These are phyloP conservation scores for Penicillium thymicola DNA, from an alignment of 2,329 filamentous ascomycete species.

Conservation along the genomic window DNA sequence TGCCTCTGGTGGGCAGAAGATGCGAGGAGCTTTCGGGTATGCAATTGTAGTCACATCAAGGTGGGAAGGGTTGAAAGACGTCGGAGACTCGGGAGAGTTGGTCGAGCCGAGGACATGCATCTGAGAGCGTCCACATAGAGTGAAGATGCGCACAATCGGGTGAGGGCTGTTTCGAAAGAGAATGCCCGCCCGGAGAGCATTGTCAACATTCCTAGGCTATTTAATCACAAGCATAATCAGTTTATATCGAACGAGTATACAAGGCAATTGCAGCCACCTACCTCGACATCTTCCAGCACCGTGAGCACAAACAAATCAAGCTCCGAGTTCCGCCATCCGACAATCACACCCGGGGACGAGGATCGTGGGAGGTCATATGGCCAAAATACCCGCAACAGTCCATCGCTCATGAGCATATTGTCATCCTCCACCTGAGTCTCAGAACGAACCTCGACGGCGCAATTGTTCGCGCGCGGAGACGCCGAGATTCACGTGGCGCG, in stretches of 20 bases:
- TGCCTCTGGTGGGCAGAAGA: slow-evolving; percentile 64
- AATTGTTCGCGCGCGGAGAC: slow-evolving; percentile 95
- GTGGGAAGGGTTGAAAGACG: slow-evolving; percentile 63
- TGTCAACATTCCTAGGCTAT: slow-evolving; percentile 76
- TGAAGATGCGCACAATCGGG: slow-evolving; percentile 73
- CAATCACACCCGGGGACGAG: slow-evolving; percentile 74
- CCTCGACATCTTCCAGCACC: slow-evolving; percentile 86
- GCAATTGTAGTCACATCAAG: slow-evolving; percentile 59
- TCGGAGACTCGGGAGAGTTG: slow-evolving; percentile 57
- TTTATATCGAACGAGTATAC: background rate
- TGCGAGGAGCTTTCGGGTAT: slow-evolving; percentile 59
- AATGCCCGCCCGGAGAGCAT: slow-evolving; percentile 77
- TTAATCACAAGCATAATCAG: slow-evolving; percentile 1
- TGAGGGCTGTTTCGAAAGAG: slow-evolving; percentile 80
- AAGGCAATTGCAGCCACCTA: slow-evolving; percentile 44
- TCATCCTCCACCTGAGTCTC: slow-evolving; percentile 48
- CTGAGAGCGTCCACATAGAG: slow-evolving; percentile 75
- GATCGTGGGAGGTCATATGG: slow-evolving; percentile 77
- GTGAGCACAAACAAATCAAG: slow-evolving; percentile 87
- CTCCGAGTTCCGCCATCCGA: slow-evolving; percentile 93
- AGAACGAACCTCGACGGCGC: slow-evolving; percentile 91
- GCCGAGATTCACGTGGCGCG: slow-evolving; percentile 70
- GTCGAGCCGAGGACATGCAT: slow-evolving; percentile 84
- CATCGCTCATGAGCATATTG: slow-evolving; percentile 68
- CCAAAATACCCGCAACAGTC: slow-evolving; percentile 98